Evolutionary conservation across 1,284 basidiomycete genomes (phyloP).

Genomic region (Cryptococcus sp.): DNA sequence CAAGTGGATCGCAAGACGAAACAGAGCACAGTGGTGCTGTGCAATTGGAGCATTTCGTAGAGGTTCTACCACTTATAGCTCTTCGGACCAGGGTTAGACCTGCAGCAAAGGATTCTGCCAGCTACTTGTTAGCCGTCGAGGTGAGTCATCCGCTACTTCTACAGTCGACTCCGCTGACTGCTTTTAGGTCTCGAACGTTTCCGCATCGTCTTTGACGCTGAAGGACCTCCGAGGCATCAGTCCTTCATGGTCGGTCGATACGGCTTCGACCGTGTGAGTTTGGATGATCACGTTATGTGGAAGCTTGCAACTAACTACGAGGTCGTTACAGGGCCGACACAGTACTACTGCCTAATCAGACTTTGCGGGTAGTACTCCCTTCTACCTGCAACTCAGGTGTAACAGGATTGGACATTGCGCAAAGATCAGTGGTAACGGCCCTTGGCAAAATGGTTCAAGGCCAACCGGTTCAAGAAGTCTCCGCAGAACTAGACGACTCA

Average conservation of each 20-base stretch:
- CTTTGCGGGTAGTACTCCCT: constrained; percentile 20
- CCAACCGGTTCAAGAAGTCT: constrained; percentile 16
- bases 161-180: no score
- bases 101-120: neutral
- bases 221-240: no score
- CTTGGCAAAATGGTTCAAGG: constrained; percentile 35
- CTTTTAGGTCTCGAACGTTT: no score
- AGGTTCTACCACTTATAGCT: constrained; percentile 23
- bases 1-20: constrained; percentile 18
- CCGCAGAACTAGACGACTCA: constrained; percentile 6
- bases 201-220: no score
- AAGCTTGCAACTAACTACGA: no score
- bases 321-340: neutral
- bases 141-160: neutral
- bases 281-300: no score
- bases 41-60: constrained; percentile 18
- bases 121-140: constrained; percentile 10
- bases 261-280: no score
- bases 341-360: constrained; percentile 37
- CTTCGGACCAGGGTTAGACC: constrained; percentile 10
- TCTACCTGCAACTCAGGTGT: neutral
- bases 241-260: no score
- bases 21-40: constrained; percentile 12
- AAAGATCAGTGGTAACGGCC: constrained; percentile 26
- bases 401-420: constrained; percentile 20